These are phyloP conservation scores for Skeletonema costatum DNA, from an alignment of 108 stramenopile species.

Conservation along the genomic window DNA sequence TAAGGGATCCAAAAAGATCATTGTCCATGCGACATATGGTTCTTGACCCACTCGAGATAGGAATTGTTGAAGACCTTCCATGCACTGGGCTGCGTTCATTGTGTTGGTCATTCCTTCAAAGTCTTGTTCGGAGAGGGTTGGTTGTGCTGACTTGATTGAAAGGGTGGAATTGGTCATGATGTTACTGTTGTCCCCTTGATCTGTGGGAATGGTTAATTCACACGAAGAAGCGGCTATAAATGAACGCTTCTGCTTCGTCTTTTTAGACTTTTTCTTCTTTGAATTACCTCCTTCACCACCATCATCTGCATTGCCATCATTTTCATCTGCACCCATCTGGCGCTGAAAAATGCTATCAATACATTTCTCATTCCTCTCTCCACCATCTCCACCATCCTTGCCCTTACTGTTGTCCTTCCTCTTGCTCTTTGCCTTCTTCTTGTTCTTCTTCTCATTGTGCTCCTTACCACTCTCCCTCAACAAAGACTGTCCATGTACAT, in stretches of 20 bases:
- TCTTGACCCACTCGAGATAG: slow-evolving; percentile 15
- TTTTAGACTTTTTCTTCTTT: slow-evolving; percentile 9
- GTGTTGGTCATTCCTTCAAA: slow-evolving; percentile 29
- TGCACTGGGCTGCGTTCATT: slow-evolving; percentile 39
- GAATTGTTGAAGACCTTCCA: slow-evolving; percentile 35
- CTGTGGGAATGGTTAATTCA: slow-evolving; percentile 11
- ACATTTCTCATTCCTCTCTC: neutral
- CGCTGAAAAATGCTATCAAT: neutral
- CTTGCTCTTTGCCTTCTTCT: neutral
- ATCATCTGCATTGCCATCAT: neutral
- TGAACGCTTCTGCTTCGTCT: slow-evolving; percentile 6
- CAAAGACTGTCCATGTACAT: neutral
- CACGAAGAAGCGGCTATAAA: neutral
- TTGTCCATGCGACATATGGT: slow-evolving; percentile 41
- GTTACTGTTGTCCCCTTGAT: neutral
- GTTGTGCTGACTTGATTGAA: neutral
- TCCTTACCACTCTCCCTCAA: neutral
- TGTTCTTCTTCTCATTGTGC: neutral
- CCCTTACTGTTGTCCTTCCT: neutral
- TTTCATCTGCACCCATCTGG: neutral
- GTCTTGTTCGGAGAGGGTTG: slow-evolving; percentile 19
- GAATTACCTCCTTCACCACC: neutral
- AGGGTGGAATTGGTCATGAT: neutral
- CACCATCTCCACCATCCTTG: neutral
- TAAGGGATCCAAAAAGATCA: slow-evolving; percentile 44